Conservation (phyloP, 257 asterid species). For the Scutellaria baicalensis region DNA sequence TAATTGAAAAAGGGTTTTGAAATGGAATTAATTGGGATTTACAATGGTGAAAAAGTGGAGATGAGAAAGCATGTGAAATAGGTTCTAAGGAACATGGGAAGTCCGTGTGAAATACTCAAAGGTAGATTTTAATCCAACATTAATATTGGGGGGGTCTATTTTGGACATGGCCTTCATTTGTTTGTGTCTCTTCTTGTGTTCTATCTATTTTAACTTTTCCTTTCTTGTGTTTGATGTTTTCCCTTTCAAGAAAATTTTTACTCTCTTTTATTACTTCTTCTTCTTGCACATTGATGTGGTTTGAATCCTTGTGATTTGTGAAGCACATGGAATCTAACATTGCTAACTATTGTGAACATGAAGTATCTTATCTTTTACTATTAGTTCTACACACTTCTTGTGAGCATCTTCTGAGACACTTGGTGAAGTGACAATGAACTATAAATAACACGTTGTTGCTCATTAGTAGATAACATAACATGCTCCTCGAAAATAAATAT, state of each 20-base stretch:
- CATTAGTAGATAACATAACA: no score
- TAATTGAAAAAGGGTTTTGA: no score
- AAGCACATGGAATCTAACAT: not conserved
- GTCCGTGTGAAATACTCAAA: conserved; percentile 41
- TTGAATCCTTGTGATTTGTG: not conserved
- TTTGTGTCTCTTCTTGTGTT: not conserved
- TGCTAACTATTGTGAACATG: not conserved
- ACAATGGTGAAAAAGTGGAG: conserved; percentile 1
- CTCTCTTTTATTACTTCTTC: not conserved
- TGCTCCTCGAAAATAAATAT: no score
- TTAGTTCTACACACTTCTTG: no score
- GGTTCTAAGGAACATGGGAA: conserved; percentile 42
- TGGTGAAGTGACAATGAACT: no score
- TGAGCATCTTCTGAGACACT: no score
- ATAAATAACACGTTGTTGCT: no score
- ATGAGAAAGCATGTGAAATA: conserved; percentile 59
- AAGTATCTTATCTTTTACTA: no score
- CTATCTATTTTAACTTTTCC: not conserved
- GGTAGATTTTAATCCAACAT: conserved; percentile 14
- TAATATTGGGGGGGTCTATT: conserved; percentile 26
- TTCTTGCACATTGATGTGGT: not conserved
- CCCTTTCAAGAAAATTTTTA: not conserved
- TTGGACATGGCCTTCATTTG: conserved; percentile 20
- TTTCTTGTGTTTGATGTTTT: not conserved
- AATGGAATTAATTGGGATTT: no score